Conservation (phyloP, 208 protist species). For the Leishmania turanica region DNA sequence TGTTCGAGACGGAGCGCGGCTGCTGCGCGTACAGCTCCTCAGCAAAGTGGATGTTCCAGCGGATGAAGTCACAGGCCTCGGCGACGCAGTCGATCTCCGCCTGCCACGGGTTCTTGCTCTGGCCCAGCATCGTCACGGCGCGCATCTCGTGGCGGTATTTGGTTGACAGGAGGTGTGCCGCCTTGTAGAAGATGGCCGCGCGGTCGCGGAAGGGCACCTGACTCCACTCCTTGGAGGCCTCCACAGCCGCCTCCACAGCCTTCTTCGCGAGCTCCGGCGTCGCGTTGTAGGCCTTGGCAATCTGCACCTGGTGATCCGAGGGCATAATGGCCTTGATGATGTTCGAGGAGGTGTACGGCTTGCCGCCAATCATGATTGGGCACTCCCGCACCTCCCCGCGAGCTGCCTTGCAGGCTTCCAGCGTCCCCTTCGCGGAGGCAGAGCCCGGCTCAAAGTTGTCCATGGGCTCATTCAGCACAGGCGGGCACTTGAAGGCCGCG, state of each 20-base stretch:
- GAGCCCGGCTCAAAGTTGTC: conserved; percentile 87
- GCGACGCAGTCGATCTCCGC: conserved; percentile 97
- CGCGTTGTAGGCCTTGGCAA: conserved; percentile 88
- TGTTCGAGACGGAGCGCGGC: conserved; percentile 71
- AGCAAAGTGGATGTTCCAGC: conserved; percentile 96
- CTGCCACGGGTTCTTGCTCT: conserved; percentile 98
- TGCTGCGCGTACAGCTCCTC: conserved; percentile 93
- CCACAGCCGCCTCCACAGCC: conserved; percentile 90
- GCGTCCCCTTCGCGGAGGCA: conserved; percentile 51
- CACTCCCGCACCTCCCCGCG: conserved; percentile 69
- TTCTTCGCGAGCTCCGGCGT: conserved; percentile 80
- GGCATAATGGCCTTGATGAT: conserved; percentile 70
- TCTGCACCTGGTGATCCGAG: conserved; percentile 74
- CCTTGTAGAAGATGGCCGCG: conserved; percentile 94
- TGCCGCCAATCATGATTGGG: conserved; percentile 92
- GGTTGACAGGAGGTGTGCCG: conserved; percentile 87
- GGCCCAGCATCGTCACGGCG: conserved; percentile 96
- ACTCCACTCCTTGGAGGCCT: conserved; percentile 78
- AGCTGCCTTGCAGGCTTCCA: conserved; percentile 70
- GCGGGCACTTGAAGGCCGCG: conserved; percentile 59
- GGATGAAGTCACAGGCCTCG: conserved; percentile 96
- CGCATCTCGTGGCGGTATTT: conserved; percentile 88
- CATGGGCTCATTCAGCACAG: conserved; percentile 89
- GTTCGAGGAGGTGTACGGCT: conserved; percentile 81
- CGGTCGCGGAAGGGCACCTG: conserved; percentile 90